A percentile compares a stretch with the other conserved stretches of the same genome.
Conservation (phyloP, 2,329 filamentous ascomycete species). For the Thielaviopsis ethacetica region DNA sequence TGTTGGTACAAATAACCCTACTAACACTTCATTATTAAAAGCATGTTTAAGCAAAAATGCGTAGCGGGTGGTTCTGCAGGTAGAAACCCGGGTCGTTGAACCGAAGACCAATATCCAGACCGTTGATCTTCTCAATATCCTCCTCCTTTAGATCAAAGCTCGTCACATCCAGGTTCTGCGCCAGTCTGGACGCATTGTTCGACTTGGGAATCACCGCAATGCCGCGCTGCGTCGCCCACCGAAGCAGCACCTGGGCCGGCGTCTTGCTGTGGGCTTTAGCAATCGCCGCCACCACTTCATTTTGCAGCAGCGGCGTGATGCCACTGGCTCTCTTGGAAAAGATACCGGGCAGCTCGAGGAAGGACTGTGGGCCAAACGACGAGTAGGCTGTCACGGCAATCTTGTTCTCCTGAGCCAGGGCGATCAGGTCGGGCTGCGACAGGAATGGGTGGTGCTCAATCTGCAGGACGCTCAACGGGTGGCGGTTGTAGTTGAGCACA, state of each 20-base stretch:
- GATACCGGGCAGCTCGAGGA: slow-evolving; percentile 47
- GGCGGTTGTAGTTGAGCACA: slow-evolving; percentile 58
- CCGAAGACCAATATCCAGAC: slow-evolving; percentile 47
- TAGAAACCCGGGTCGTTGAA: slow-evolving; percentile 51
- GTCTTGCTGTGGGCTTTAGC: slow-evolving; percentile 56
- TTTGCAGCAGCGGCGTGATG: slow-evolving; percentile 54
- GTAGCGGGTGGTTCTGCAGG: slow-evolving; percentile 26
- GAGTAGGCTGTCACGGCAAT: slow-evolving; percentile 72
- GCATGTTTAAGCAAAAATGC: slow-evolving; percentile 39
- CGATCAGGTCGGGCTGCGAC: slow-evolving; percentile 54
- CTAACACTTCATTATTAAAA: too few relatives aligned
- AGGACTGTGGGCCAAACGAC: slow-evolving; percentile 64
- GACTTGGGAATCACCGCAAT: slow-evolving; percentile 74
- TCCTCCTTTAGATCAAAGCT: slow-evolving; percentile 47
- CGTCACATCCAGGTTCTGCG: slow-evolving; percentile 50
- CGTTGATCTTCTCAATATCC: slow-evolving; percentile 51
- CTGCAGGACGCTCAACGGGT: slow-evolving; percentile 63
- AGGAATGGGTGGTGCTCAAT: slow-evolving; percentile 87
- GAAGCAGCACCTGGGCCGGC: slow-evolving; percentile 64
- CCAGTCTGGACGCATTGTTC: slow-evolving; percentile 34
- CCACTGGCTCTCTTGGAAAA: slow-evolving; percentile 36
- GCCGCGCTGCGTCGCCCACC: slow-evolving; percentile 73
- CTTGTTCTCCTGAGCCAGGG: slow-evolving; percentile 51
- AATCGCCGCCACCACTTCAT: slow-evolving; percentile 45
- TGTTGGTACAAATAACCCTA: too few relatives aligned